Conservation (phyloP, 202 grass and related monocot genomes). For the Zoysia matrella region DNA sequence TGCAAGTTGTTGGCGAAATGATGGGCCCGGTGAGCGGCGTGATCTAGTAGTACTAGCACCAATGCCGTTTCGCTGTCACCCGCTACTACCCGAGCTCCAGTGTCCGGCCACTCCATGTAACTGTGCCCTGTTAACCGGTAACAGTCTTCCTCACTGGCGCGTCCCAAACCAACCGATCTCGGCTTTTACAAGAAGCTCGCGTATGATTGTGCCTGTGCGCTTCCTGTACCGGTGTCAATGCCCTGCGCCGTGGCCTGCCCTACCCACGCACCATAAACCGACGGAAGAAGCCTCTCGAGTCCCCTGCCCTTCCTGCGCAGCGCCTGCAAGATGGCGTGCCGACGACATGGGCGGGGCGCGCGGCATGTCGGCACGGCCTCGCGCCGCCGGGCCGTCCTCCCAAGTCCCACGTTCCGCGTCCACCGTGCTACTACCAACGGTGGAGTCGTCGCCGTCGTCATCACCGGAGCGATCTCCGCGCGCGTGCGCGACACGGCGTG, state of each 20-base stretch:
- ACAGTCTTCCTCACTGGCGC: conserved; percentile 28
- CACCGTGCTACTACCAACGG: background rate
- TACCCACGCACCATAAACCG: conserved; percentile 17
- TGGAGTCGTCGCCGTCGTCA: conserved; percentile 4
- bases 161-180: background rate
- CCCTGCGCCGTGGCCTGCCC: background rate
- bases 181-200: conserved; percentile 25
- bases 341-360: conserved; percentile 50
- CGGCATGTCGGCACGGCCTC: conserved; percentile 31
- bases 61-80: conserved; percentile 30
- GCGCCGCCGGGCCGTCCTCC: background rate
- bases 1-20: conserved; percentile 41
- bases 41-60: too few species aligned
- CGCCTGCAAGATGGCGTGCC: conserved; percentile 37
- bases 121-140: conserved; percentile 45
- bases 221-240: conserved; percentile 30
- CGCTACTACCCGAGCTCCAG: background rate
- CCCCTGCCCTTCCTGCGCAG: conserved; percentile 3
- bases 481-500: conserved; percentile 30
- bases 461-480: background rate
- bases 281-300: conserved; percentile 37
- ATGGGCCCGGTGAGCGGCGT: background rate
- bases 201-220: conserved; percentile 18
- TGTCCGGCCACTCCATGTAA: conserved; percentile 9
- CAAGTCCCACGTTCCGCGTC: too few species aligned